Evolutionary conservation across 176 grass and related monocot species (phyloP).

Genomic region (Leersia perrieri): DNA sequence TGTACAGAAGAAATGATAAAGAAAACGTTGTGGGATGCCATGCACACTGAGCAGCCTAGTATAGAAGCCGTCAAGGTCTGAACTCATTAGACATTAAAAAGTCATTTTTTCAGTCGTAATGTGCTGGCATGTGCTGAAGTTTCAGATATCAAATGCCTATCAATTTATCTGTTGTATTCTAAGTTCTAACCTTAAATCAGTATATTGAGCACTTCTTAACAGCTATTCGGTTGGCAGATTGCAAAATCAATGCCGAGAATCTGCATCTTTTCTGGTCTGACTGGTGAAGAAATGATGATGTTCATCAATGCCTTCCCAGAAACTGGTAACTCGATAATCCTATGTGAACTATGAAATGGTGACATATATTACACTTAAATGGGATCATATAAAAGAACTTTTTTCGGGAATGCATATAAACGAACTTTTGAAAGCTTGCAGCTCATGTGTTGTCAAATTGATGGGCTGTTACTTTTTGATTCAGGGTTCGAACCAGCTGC

Average conservation of each 20-base stretch:
- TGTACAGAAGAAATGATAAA: conserved; percentile 93
- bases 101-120: conserved; percentile 3
- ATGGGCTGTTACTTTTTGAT: conserved; percentile 13
- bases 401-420: no score
- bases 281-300: conserved; percentile 98
- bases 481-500: conserved; percentile 73
- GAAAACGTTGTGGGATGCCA: conserved; percentile 77
- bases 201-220: neutral
- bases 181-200: neutral
- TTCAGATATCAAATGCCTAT: conserved; percentile 1
- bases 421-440: neutral
- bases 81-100: neutral
- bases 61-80: conserved; percentile 65
- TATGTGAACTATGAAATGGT: neutral
- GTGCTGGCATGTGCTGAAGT: neutral
- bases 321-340: conserved; percentile 45
- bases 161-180: neutral
- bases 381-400: neutral
- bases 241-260: conserved; percentile 62
- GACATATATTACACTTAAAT: neutral
- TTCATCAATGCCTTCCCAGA: conserved; percentile 87
- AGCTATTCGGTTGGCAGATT: conserved; percentile 44
- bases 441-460: neutral
- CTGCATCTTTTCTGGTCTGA: conserved; percentile 88
- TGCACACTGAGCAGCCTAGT: conserved; percentile 75